Conservation (phyloP, 192 early-diverging fungal genomes). For the Diversispora eburnea region DNA sequence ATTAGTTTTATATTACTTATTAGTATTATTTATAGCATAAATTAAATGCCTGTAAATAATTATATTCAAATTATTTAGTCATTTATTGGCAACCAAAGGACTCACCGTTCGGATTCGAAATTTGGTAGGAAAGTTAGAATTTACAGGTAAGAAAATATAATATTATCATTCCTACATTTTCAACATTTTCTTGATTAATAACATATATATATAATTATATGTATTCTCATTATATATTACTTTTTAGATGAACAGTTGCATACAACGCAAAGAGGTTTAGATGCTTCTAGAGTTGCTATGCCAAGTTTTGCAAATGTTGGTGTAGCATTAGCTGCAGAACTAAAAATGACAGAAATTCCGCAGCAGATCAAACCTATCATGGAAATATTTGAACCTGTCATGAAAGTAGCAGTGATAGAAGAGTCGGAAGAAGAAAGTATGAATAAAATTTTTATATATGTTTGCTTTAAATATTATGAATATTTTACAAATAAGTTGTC, state of each 20-base stretch:
- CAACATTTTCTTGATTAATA: neutral
- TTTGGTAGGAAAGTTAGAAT: slow-evolving; percentile 86
- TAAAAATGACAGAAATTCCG: slow-evolving; percentile 33
- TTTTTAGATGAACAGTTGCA: slow-evolving; percentile 63
- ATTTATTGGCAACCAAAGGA: slow-evolving; percentile 81
- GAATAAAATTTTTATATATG: neutral
- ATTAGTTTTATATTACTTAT: neutral
- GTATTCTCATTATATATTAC: neutral
- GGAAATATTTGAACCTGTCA: slow-evolving; percentile 30
- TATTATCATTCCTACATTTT: neutral
- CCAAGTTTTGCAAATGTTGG: slow-evolving; percentile 88
- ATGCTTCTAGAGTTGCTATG: slow-evolving; percentile 75
- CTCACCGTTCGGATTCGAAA: slow-evolving; percentile 89
- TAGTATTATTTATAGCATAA: neutral
- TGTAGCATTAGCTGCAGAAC: slow-evolving; percentile 55
- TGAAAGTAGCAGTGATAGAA: slow-evolving; percentile 33
- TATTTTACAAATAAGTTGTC: neutral
- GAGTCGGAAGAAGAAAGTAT: slow-evolving; percentile 35
- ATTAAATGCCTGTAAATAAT: neutral
- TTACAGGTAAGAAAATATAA: slow-evolving; percentile 66
- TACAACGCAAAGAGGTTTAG: slow-evolving; percentile 79
- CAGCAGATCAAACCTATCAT: slow-evolving; percentile 31
- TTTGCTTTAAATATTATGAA: neutral
- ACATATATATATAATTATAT: neutral
- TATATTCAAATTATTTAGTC: slow-evolving; percentile 47